phyloP scores from a whole-genome alignment of 768 basidiomycete genomes.

The Amanita inopinata region DNA sequence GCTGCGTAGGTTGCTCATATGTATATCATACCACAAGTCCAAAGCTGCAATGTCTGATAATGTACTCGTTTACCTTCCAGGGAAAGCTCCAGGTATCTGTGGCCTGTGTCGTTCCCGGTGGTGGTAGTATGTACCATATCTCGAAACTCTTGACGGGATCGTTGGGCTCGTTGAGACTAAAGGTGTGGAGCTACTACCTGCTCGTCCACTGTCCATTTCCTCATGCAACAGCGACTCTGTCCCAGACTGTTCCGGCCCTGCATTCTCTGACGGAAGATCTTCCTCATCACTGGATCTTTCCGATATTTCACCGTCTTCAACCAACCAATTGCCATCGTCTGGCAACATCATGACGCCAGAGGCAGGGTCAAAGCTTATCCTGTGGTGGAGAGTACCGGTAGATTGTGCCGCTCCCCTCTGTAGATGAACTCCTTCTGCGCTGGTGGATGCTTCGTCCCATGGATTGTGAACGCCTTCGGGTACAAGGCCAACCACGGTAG shows the following conservation, averaged over 20 bases:
- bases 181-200: constrained; percentile 2
- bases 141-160: constrained; percentile 35
- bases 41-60: too few species aligned
- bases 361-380: constrained; percentile 76
- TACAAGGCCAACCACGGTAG: constrained; percentile 11
- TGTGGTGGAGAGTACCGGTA: constrained; percentile 33
- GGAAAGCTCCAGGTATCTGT: constrained; percentile 54
- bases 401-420: neutral
- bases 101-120: constrained; percentile 68
- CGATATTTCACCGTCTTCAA: constrained; percentile 36
- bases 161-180: constrained; percentile 14
- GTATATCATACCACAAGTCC: neutral
- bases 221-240: constrained; percentile 20
- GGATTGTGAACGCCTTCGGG: constrained; percentile 32
- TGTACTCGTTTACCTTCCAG: constrained; percentile 14
- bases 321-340: constrained; percentile 58
- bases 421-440: constrained; percentile 4
- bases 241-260: constrained; percentile 17
- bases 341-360: constrained; percentile 86
- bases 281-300: constrained; percentile 39
- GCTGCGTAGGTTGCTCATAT: too few species aligned
- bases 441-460: constrained; percentile 41
- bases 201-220: constrained; percentile 11
- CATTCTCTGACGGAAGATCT: constrained; percentile 31
- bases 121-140: constrained; percentile 78